Base-by-base conservation (phyloP, 805 yeast species). In the Teunomyces pallodes region DNA sequence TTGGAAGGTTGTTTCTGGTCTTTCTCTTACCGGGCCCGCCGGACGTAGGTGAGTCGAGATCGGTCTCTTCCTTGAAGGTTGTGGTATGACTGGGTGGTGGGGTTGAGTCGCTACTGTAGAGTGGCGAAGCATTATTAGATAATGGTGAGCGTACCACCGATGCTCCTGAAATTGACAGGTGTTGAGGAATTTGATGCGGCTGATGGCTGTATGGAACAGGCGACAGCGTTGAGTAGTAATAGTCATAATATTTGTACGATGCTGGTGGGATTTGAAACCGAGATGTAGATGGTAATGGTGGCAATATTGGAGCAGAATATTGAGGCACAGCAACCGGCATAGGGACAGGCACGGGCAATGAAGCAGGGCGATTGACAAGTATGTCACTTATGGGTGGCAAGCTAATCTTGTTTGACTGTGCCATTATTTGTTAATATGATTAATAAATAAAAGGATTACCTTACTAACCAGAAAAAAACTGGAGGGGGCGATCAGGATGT, bases 1-100 rank as follows among this genome's bases (percentile, higher is more conserved):
- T 81, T 17, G 96, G 96, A 52, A 88, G 70, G 64, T 87, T 88
- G 39, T 88, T 84, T 54, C 96, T 76, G 1, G 77, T 73, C 46
- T 71, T 71, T 27, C 74, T 51, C 52, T 57, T 61, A 5, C 41
- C 36, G 33, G 39, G 36, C 24, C 38, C 33, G 31, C 28, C 42
- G 17, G 45, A 46, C 9, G 36, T 30, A 9, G 36, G 42, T 5
- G 40, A 42, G 40, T 47, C 50, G 24, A 27, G 41, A 9, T 47
- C 40, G 13, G 33, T 38, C 14, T 47, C 50, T 5, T 32, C 48
- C 27, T 42, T 36, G 24, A 30, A 16, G 39, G 27, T 35, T 30
- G 45, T 17, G 46, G 45, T 24, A 45, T 46, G 45, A 30, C 47
- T 50, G 28, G 49, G 48, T 5, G 55, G 54, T 7, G 53, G 50